A percentile compares a stretch with the other conserved stretches of the same genome.
Evolutionary conservation across 352 stramenopile species (phyloP).

Genomic region (Halophytophthora polymorphica): DNA sequence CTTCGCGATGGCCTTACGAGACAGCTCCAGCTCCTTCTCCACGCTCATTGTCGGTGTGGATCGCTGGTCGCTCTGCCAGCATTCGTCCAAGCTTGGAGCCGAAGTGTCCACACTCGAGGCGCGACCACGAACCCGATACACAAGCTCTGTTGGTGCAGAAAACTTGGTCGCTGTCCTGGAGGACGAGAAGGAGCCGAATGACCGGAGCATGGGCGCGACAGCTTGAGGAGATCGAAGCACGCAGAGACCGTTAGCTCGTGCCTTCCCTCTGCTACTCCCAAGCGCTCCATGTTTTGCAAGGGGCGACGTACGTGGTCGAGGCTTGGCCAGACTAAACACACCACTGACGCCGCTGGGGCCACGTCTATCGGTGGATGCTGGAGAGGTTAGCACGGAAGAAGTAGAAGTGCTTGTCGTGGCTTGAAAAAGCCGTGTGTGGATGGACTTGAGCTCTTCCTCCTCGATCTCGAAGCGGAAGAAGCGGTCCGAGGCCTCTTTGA

Average conservation of each 20-base stretch:
- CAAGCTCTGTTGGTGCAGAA: conserved; percentile 34
- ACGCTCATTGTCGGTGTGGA: conserved; percentile 29
- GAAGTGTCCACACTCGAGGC: conserved; percentile 26
- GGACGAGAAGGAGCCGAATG: conserved; percentile 26
- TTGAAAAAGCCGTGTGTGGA: conserved; percentile 56
- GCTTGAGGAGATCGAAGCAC: conserved; percentile 1
- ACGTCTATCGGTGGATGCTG: conserved; percentile 5
- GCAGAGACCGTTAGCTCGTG: conserved; percentile 4
- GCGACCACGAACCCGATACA: conserved; percentile 65
- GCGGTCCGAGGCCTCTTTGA: conserved; percentile 74
- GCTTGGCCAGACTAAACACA: conserved; percentile 6
- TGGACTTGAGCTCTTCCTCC: conserved; percentile 87
- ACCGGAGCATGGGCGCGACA: conserved; percentile 17
- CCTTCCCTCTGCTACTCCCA: background rate
- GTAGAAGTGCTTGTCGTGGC: conserved; percentile 15
- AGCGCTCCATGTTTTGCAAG: background rate
- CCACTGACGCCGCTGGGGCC: background rate
- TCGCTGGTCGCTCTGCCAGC: conserved; percentile 48
- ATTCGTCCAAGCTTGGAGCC: conserved; percentile 18
- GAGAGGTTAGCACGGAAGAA: conserved; percentile 10
- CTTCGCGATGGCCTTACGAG: conserved; percentile 86
- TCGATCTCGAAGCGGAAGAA: conserved; percentile 95
- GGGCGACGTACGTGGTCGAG: conserved; percentile 29
- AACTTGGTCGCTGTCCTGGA: conserved; percentile 8
- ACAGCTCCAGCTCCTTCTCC: conserved; percentile 63